A percentile compares a stretch with the other conserved stretches of the same genome.
These are phyloP conservation scores for Acacia confusa DNA, from an alignment of 306 rosid species.

Conservation along the genomic window DNA sequence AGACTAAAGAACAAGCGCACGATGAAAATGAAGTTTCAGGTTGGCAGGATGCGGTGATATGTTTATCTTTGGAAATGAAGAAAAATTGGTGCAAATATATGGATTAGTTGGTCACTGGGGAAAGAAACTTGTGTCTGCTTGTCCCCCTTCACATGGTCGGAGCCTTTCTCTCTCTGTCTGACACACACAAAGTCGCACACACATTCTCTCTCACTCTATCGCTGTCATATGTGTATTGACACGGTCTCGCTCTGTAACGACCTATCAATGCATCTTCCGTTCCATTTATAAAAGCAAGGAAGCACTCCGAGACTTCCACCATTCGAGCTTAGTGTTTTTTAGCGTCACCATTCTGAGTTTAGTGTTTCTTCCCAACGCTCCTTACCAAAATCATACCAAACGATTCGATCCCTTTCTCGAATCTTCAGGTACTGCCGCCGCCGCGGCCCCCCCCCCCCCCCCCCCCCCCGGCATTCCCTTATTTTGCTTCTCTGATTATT, in stretches of 20 bases:
- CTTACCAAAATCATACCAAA: not conserved
- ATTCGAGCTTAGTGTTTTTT: not conserved
- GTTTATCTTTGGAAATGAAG: not conserved
- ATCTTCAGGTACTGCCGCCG: slow-evolving; percentile 37
- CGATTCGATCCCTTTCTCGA: not conserved
- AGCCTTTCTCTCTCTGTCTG: not conserved
- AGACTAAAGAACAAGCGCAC: no score
- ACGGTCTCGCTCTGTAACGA: not conserved
- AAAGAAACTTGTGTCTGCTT: not conserved
- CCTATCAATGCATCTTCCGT: not conserved
- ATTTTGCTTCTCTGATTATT: not conserved
- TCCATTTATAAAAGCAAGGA: not conserved
- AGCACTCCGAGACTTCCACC: not conserved
- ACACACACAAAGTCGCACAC: not conserved
- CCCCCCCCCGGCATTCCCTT: no score
- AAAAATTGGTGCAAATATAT: not conserved
- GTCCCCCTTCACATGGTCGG: not conserved
- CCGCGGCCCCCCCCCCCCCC: not conserved
- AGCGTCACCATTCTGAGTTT: not conserved
- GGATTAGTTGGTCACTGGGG: not conserved
- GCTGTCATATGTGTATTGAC: not conserved
- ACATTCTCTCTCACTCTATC: not conserved
- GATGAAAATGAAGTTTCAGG: no score
- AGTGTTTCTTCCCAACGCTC: not conserved
- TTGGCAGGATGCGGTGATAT: not conserved